Evolutionary conservation across 768 basidiomycete species (phyloP).

Genomic region (Termitomyces sp.): DNA sequence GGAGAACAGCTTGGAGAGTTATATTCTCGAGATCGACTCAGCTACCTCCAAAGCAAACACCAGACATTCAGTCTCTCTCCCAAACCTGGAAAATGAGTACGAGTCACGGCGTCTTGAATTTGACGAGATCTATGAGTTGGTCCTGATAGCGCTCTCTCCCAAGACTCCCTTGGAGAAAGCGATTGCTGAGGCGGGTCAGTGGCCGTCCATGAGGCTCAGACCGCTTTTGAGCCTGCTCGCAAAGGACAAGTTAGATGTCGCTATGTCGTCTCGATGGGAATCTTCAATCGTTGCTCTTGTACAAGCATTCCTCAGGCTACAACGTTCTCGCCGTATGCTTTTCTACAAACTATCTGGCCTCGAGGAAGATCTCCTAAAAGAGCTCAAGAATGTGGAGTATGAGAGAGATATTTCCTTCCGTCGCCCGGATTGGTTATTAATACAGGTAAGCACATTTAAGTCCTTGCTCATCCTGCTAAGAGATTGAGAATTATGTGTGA

Average conservation of each 20-base stretch:
- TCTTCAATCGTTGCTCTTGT: neutral
- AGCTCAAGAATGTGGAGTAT: neutral
- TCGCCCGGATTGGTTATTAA: neutral
- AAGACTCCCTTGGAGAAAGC: neutral
- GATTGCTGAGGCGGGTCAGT: neutral
- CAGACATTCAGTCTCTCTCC: neutral
- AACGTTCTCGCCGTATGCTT: neutral
- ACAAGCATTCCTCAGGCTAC: neutral
- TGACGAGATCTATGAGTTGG: neutral
- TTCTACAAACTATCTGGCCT: conserved; percentile 3
- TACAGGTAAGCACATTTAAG: neutral
- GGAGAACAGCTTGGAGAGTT: neutral
- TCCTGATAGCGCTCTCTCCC: neutral
- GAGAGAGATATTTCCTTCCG: neutral
- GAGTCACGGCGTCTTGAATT: neutral
- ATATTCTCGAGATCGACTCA: neutral
- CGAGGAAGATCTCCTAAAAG: conserved; percentile 22
- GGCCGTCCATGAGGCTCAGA: neutral
- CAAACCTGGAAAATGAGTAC: neutral
- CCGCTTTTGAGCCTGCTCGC: neutral
- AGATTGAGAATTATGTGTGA: neutral
- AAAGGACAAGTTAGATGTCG: neutral
- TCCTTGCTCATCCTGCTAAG: neutral
- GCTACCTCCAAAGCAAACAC: neutral
- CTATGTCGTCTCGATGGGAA: neutral